A percentile compares a stretch with the other conserved stretches of the same genome.
Conservation (phyloP, 345 rosid species). For the Pelargonium nanum region DNA sequence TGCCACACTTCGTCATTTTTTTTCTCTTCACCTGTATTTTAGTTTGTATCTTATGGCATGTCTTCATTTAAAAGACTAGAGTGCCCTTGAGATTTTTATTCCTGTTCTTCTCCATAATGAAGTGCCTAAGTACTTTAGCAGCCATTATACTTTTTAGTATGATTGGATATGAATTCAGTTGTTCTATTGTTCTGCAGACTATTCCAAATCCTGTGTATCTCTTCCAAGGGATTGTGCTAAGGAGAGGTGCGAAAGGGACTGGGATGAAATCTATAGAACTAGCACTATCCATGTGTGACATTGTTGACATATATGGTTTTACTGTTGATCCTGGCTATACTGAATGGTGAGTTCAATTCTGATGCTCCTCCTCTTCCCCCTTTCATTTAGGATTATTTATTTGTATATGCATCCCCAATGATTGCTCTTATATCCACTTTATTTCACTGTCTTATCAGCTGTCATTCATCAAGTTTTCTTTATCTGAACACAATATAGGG, state of each 20-base stretch:
- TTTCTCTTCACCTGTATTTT: no score
- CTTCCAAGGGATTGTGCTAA: slow-evolving; percentile 89
- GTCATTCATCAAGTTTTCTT: not conserved
- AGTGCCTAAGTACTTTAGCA: not conserved
- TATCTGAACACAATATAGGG: not conserved
- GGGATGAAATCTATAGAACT: slow-evolving; percentile 94
- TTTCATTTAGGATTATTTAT: no score
- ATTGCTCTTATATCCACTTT: not conserved
- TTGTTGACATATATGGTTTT: slow-evolving; percentile 89
- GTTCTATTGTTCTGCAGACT: slow-evolving; percentile 37
- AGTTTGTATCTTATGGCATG: no score
- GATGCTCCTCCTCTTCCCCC: slow-evolving; percentile 6
- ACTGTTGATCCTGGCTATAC: slow-evolving; percentile 98
- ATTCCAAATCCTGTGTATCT: slow-evolving; percentile 97
- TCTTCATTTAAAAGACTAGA: no score
- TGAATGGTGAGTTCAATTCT: slow-evolving; percentile 54
- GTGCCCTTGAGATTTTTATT: no score
- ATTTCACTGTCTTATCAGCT: not conserved
- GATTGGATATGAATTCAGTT: slow-evolving; percentile 1
- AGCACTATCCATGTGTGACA: slow-evolving; percentile 92
- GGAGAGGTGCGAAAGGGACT: slow-evolving; percentile 98
- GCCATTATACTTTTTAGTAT: not conserved
- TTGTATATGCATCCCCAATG: not conserved
- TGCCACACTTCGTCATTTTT: no score
- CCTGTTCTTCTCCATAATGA: no score